phyloP scores from a whole-genome alignment of 768 basidiomycete genomes.

The Lactifluus echinatus region DNA sequence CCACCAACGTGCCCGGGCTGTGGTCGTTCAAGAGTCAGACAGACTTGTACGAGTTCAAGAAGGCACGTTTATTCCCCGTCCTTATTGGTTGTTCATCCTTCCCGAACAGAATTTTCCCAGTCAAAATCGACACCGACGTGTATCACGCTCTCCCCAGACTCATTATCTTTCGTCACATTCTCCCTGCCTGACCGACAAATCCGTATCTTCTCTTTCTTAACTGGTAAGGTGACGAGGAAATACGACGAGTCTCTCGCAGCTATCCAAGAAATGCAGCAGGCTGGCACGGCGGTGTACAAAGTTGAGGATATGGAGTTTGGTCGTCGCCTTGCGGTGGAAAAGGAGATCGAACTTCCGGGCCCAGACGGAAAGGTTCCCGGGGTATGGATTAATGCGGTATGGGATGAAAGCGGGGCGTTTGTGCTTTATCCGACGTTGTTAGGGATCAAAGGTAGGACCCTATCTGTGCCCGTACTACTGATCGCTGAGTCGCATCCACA shows the following conservation, averaged over 20 bases:
- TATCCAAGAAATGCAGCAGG: constrained; percentile 98
- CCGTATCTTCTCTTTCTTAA: constrained; percentile 85
- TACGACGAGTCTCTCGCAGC: constrained; percentile 93
- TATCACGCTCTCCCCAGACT: constrained; percentile 84
- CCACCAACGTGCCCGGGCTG: constrained; percentile 64
- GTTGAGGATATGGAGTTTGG: constrained; percentile 99
- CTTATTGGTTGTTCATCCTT: background rate
- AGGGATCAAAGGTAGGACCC: constrained; percentile 77
- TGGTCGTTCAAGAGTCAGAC: constrained; percentile 92
- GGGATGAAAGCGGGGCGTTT: constrained; percentile 97
- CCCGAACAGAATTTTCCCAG: constrained; percentile 33
- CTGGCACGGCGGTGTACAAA: constrained; percentile 83
- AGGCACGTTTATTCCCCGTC: constrained; percentile 39
- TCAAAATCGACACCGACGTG: constrained; percentile 88
- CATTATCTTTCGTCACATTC: constrained; percentile 85
- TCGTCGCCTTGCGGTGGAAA: constrained; percentile 85
- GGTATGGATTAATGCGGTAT: constrained; percentile 83
- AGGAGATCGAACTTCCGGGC: constrained; percentile 80
- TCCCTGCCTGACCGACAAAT: constrained; percentile 92
- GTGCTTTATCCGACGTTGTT: constrained; percentile 88
- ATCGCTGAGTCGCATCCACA: constrained; percentile 27
- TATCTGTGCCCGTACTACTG: background rate
- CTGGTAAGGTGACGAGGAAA: constrained; percentile 81
- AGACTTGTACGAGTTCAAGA: constrained; percentile 96
- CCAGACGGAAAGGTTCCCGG: constrained; percentile 65